Base-by-base conservation (phyloP, 805 yeast genomes). In the Komagataella kurtzmanii region DNA sequence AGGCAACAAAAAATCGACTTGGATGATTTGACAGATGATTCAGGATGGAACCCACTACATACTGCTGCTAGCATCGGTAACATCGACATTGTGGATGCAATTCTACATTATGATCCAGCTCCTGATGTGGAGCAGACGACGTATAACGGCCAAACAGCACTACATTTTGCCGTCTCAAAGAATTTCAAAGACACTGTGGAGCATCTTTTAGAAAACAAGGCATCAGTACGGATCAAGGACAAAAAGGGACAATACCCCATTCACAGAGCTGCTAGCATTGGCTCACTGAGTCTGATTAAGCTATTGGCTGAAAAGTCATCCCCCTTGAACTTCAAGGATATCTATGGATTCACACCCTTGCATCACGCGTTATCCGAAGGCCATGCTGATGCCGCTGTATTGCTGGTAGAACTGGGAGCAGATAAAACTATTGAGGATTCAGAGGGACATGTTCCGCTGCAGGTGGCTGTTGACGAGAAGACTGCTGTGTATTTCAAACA, bases 281-380 rank as follows among this genome's bases (percentile, higher is more conserved):
- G 97, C 3, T 75, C 83, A 2, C 61, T 69, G 23, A 76, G 76
- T 5, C 63, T 88, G 24, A 77, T 83, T 14, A 70, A 75, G 47
- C 59, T 78, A 24, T 67, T 90, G 44, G 72, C 78, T 3, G 67
- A 70, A 47, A 66, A 73, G 4, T 76, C 75, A 48, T 78, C 83
- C 0, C 85, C 86, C 7, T 63, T 89, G 19, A 85, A 88, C 58
- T 73, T 82, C 3, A 75, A 76, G 44, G 97, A 90, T 61, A 56
- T 57, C 10, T 74, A 74, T 51, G 93, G 95, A 0, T 88, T 93
- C 89, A 85, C 95, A 0, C 81, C 96, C 1, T 63, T 91, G 54
- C 96, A 88, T 63, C 95, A 88, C 65, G 96, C 97, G 0, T 67
- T 85, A 52, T 88, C 96, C 0, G 98, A 90, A 65, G 97, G 96